phyloP scores from a whole-genome alignment of 176 grass and related monocot species.

The Metroxylon sagu region DNA sequence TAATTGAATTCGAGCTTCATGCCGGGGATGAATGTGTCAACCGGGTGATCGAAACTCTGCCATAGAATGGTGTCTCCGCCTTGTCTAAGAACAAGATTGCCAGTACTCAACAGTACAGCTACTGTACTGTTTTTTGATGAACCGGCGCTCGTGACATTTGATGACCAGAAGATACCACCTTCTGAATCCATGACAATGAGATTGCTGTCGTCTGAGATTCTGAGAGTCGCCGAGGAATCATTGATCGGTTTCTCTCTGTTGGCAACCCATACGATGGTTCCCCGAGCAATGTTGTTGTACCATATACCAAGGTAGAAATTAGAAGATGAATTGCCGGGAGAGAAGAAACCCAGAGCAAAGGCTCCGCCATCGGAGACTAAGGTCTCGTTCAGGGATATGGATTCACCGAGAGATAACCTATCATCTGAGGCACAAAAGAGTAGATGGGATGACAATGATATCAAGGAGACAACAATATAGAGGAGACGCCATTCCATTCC shows the following conservation, averaged over 20 bases:
- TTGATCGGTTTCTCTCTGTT: slow-evolving; percentile 32
- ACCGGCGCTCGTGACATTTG: not conserved
- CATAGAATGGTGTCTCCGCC: slow-evolving; percentile 3
- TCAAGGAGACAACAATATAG: too few relatives aligned
- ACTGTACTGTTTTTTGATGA: not conserved
- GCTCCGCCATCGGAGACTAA: slow-evolving; percentile 22
- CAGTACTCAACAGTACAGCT: slow-evolving; percentile 1
- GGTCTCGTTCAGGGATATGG: slow-evolving; percentile 3
- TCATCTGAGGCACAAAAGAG: slow-evolving; percentile 20
- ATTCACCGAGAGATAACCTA: slow-evolving; percentile 21
- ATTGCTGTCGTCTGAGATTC: slow-evolving; percentile 11
- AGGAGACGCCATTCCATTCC: too few relatives aligned
- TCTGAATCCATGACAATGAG: slow-evolving; percentile 24
- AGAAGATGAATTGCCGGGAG: slow-evolving; percentile 5
- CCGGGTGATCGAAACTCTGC: slow-evolving; percentile 30
- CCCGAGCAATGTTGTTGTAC: slow-evolving; percentile 23
- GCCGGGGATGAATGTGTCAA: slow-evolving; percentile 28
- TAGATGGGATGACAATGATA: not conserved
- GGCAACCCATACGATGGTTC: slow-evolving; percentile 41
- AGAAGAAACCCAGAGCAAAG: slow-evolving; percentile 50
- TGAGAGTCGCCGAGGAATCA: not conserved
- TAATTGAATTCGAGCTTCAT: slow-evolving; percentile 31
- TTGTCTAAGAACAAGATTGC: slow-evolving; percentile 23
- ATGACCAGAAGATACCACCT: slow-evolving; percentile 12
- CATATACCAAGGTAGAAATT: slow-evolving; percentile 33